Base-by-base conservation (phyloP, 768 basidiomycete species). In the Inosperma sp. region DNA sequence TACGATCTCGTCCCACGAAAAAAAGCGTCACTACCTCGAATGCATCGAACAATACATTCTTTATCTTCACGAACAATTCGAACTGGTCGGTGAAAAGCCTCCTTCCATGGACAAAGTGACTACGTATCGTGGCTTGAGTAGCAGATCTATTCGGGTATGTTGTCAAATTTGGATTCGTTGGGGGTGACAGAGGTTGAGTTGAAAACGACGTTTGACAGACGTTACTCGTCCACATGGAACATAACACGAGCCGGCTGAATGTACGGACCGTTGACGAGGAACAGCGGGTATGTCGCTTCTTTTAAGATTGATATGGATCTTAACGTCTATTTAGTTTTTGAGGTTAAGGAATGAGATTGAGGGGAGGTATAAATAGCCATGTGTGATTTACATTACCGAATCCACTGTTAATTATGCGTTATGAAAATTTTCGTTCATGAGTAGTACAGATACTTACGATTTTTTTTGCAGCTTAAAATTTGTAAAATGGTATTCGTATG, bases 1-100 rank as follows among this genome's bases (percentile, higher is more conserved):
- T 44, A 74, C 74, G n/a, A 86, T 88, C 49, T 83, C 86, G 3
- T 86, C 84, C 5, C 86, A 88, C 58, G 86, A 88, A 59, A 87
- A 87, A 59, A 87, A 87, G 58, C 69, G 86, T 2, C 76, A 82
- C 58, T 87, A 88, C 59, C 73, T 88, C 19, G 84, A 85, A 57
- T 84, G 82, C 56, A 65, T 88, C 6, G 86, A 88, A 56, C 77
- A 83, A 51, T 88, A 87, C 62, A 78, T 86, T 12, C 61, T 74
- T 23, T 86, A 80, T 57, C 69, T 87, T 9, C 83, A 85, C 54
- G 73, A 84, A 23, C 82, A 83, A 49, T 69, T 85, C 33, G 68
- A 68, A 0, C 74, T 78, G 39, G 62, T 82, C 9, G 78, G 79
- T 13, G 65, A 71, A 0, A 60, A 64, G 0, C 81, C 83, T 1